Evolutionary conservation across 2,329 filamentous ascomycete species (phyloP).

Genomic region (Aspergillus ibericus): DNA sequence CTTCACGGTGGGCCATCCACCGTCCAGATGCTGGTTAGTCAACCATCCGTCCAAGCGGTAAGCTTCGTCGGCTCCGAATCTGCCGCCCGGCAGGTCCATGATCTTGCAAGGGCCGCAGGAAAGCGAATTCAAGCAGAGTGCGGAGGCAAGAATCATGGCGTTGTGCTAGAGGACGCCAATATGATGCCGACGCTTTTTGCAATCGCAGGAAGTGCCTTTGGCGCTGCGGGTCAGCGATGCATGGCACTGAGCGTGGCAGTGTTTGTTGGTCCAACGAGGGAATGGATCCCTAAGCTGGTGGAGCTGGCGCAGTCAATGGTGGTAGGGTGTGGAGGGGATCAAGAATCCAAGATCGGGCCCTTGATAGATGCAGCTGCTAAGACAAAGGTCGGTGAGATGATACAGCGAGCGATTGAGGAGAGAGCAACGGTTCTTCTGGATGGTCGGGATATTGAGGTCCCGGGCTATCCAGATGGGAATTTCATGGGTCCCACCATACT

Average conservation of each 20-base stretch:
- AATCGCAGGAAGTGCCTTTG: constrained; percentile 66
- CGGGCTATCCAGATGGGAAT: constrained; percentile 64
- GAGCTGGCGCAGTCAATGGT: constrained; percentile 60
- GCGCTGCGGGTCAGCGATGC: constrained; percentile 65
- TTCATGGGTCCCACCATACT: constrained; percentile 51
- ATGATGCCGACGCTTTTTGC: constrained; percentile 66
- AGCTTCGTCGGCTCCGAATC: constrained; percentile 66
- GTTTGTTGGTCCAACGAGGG: constrained; percentile 62
- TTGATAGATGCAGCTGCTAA: constrained; percentile 61
- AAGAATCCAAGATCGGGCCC: constrained; percentile 61
- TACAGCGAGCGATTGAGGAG: constrained; percentile 60
- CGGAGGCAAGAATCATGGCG: constrained; percentile 67
- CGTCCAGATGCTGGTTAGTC: constrained; percentile 66
- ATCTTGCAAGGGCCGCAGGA: constrained; percentile 60
- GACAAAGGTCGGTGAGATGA: constrained; percentile 59
- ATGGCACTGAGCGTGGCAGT: constrained; percentile 66
- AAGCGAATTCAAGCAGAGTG: constrained; percentile 68
- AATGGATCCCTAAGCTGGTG: constrained; percentile 63
- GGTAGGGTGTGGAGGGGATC: constrained; percentile 62
- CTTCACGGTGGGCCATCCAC: constrained; percentile 63
- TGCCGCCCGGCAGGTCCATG: constrained; percentile 66
- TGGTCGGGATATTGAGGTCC: constrained; percentile 58
- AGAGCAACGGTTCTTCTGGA: constrained; percentile 63
- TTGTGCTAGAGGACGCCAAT: constrained; percentile 64
- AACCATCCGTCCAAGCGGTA: constrained; percentile 65